Percentiles rank a stretch among this genome's conserved stretches.
phyloP scores from a whole-genome alignment of 805 yeast species.

The Nakazawaea ernobii region DNA sequence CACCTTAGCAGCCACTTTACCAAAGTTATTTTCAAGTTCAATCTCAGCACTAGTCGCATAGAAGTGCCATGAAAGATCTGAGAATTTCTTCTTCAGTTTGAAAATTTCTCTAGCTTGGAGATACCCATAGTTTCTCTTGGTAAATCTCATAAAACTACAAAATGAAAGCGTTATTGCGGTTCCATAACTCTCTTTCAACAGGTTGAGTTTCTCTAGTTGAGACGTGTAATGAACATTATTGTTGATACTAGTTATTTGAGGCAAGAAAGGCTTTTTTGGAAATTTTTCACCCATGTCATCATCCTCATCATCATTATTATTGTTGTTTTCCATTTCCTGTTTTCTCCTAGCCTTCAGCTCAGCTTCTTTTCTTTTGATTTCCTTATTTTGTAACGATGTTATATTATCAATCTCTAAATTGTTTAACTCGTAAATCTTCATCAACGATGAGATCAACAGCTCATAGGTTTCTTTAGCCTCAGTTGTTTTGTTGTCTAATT shows the following conservation, averaged over 20 bases:
- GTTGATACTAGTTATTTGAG: not conserved
- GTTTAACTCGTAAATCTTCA: conserved; percentile 26
- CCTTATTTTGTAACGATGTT: conserved; percentile 14
- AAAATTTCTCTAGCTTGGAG: conserved; percentile 71
- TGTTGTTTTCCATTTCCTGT: conserved; percentile 11
- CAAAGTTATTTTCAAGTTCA: conserved; percentile 65
- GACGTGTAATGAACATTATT: conserved; percentile 17
- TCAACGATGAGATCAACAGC: conserved; percentile 41
- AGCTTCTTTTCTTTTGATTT: conserved; percentile 4
- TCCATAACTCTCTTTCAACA: conserved; percentile 14
- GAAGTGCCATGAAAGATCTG: conserved; percentile 64
- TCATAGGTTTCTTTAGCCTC: conserved; percentile 47
- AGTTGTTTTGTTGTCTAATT: conserved; percentile 45
- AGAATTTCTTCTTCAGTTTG: conserved; percentile 59
- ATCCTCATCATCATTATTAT: conserved; percentile 7
- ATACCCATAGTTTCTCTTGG: conserved; percentile 56
- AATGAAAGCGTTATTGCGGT: conserved; percentile 58
- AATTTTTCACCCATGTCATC: conserved; percentile 14
- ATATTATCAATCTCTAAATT: conserved; percentile 20
- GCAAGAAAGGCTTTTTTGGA: not conserved
- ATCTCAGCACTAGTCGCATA: conserved; percentile 77
- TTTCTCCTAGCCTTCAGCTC: conserved; percentile 10
- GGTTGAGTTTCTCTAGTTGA: conserved; percentile 19
- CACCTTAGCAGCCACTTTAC: conserved; percentile 65
- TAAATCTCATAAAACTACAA: conserved; percentile 62